Percentiles rank a stretch among this genome's conserved stretches.
Evolutionary conservation across 176 grass and related monocot genomes (phyloP).

Genomic region (Musa schizocarpa): DNA sequence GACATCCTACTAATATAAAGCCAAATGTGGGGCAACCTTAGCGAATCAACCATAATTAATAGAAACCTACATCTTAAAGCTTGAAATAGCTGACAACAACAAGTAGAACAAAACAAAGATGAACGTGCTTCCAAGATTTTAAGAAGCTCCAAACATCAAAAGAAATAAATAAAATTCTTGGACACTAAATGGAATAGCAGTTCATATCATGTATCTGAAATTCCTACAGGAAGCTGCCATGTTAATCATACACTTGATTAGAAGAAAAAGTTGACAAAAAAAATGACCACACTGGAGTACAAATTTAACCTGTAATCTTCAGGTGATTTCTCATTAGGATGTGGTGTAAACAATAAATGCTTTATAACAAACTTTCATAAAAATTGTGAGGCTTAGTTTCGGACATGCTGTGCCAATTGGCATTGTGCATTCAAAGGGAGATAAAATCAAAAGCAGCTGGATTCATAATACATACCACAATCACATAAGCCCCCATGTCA

Average conservation of each 20-base stretch:
- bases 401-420: neutral
- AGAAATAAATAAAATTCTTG: neutral
- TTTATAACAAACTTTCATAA: neutral
- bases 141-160: neutral
- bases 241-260: too few relatives aligned
- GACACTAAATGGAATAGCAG: neutral
- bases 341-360: neutral
- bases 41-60: neutral
- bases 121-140: neutral
- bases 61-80: neutral
- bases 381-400: neutral
- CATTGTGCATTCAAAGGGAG: neutral
- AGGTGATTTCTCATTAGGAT: neutral
- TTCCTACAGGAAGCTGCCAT: neutral
- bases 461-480: constrained; percentile 67
- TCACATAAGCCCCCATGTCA: constrained; percentile 96
- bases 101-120: neutral
- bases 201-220: neutral
- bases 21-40: neutral
- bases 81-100: neutral
- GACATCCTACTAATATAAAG: neutral
- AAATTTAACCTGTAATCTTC: neutral
- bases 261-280: too few relatives aligned
- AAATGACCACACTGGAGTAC: too few relatives aligned
- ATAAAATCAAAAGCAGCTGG: neutral